Evolutionary conservation across 495 filamentous ascomycete genomes (phyloP), one percentile per base, ranked within the genome.

Genomic region (Neurospora sublineolata): DNA sequence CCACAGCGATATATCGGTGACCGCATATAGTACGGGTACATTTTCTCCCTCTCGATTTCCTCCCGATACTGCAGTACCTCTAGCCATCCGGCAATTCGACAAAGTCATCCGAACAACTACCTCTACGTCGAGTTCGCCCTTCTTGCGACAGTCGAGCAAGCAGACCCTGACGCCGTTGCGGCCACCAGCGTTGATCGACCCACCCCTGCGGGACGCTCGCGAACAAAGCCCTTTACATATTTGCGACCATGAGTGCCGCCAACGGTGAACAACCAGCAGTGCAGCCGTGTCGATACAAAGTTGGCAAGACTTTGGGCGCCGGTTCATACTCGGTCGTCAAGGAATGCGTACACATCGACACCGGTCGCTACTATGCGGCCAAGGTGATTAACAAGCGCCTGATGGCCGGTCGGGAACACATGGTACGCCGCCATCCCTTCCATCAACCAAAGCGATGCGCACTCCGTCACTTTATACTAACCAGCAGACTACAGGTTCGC

Each of bases 251-350:
- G 82, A 80, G 75, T 58, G 40, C 78, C 36, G 70, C 78, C 72
- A 78, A 73, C 67, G 75, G 76, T 69, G 75, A 78, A 58, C 77
- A 76, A 70, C 83, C 84, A 3, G 80, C 83, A 72, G 79, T 88
- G 74, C 86, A 88, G 72, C 84, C 86, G 69, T 88, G 86, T 72
- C 79, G 96, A 70, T 99, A 99, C 87, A 99, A 98, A 84, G 97
- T 97, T 1, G 95, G 95, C 72, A 99, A 98, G 86, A 97, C 95
- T 10, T 84, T 99, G 38, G 95, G 95, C 71, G 93, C 95, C 5
- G 95, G 95, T 72, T 96, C 93, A 58, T 99, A 99, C 83, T 97
- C 94, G 64, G 95, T 98, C 71, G 95, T 99, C n/a, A 98, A 98
- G 81, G 95, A 99, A 83, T 99, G 95, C 80, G 94, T 99, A 23